Base-by-base conservation (phyloP, 2,329 filamentous ascomycete genomes). In the Alternaria sp. region DNA sequence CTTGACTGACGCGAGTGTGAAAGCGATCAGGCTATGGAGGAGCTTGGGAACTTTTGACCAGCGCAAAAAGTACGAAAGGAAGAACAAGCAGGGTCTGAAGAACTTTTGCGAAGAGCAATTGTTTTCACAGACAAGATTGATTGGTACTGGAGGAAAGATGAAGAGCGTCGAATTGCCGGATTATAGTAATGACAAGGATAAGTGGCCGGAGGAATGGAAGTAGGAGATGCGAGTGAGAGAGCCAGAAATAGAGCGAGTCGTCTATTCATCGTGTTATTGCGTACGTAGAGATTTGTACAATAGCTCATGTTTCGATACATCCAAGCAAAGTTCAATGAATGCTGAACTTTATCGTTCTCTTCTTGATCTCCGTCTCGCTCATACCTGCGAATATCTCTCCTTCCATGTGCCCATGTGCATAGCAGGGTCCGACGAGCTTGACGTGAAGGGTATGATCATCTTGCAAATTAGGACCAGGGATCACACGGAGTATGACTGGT, bases 321-420 rank as follows among this genome's bases (percentile, higher is more conserved):
- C 20, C 8, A 18, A 15, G 9, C n/a, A 7, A 21, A 47, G 9
- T 23, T 56, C 25, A 44, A 23, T 44, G 37, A 7, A 55, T 44
- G 9, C 25, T 45, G 18, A 56, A 56, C 10, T 9, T 30, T 20
- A 7, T 55, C 37, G 37, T 23, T 12, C 12, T 55, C 4, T 7
- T 21, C 37, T 20, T 14, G 9, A 55, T 28, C 9, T 54, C 25
- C 15, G 10, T 28, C n/a, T 54, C 20, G 28, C 47, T 30, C 47
- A 50, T 50, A 4, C 47, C 47, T 28, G 50, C 55, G 15, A 58
- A 43, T 15, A 49, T 26, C 45, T 58, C 55, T 4, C 55, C 45
- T 43, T 58, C 55, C 55, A 58, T 58, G 12, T 49, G 15, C 6
- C 30, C 55, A 58, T 58, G 26, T 3, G 43, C 30, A 37, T 58